Evolutionary conservation across 192 early-diverging fungal genomes (phyloP).

Genomic region (Rhizophagus sp.): DNA sequence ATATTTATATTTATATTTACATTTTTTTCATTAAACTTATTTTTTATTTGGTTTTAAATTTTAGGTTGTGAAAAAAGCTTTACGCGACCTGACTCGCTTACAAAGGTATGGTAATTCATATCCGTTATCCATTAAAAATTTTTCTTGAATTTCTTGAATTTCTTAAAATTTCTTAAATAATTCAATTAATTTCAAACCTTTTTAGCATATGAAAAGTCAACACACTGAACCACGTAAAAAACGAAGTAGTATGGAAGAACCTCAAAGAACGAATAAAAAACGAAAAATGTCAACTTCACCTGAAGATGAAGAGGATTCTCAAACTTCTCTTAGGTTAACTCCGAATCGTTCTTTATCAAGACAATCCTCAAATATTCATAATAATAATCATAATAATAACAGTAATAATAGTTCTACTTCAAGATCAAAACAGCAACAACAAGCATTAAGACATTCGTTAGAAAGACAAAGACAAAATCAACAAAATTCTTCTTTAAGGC

Average conservation of each 20-base stretch:
- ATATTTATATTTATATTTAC: not conserved
- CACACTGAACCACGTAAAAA: constrained; percentile 8
- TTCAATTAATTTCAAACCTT: not conserved
- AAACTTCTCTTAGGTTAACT: not conserved
- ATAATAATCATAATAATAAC: not conserved
- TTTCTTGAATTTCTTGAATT: not conserved
- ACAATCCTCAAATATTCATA: not conserved
- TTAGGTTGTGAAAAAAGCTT: constrained; percentile 31
- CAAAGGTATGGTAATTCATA: not conserved
- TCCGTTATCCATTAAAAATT: not conserved
- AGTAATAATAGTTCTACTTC: not conserved
- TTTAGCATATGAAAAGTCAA: constrained; percentile 21
- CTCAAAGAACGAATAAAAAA: constrained; percentile 11
- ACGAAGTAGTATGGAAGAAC: constrained; percentile 17
- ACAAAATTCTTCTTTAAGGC: not conserved
- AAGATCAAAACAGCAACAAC: constrained; percentile 14
- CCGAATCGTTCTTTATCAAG: not conserved
- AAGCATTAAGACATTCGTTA: not conserved
- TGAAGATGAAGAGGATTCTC: constrained; percentile 2
- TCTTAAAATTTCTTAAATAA: too few species aligned
- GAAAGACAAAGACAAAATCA: not conserved
- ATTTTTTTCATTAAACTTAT: too few species aligned
- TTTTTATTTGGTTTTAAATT: not conserved
- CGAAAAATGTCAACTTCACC: constrained; percentile 3
- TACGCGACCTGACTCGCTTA: constrained; percentile 25